Conservation (phyloP, 2,329 filamentous ascomycete species). For the Sporothrix brasiliensis region DNA sequence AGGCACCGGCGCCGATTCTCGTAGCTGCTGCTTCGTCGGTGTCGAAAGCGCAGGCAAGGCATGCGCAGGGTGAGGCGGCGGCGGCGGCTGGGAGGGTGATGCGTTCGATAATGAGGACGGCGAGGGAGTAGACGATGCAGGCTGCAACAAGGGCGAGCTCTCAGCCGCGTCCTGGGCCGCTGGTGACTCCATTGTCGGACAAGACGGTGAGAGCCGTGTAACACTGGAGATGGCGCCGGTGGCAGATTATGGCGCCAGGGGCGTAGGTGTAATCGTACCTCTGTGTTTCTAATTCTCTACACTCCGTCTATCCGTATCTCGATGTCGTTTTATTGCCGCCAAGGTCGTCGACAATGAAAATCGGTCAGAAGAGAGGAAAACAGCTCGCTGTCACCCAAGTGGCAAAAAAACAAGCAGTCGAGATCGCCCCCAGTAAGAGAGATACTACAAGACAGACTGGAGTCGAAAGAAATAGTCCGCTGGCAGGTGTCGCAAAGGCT, state of each 20-base stretch:
- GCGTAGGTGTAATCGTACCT: not conserved
- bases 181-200: slow-evolving; percentile 30
- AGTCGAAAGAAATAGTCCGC: not conserved
- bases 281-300: not conserved
- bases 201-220: slow-evolving; percentile 1
- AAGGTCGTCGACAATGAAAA: not conserved
- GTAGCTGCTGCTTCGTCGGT: slow-evolving; percentile 13
- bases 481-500: slow-evolving; percentile 11
- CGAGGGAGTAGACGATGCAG: slow-evolving; percentile 33
- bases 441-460: not conserved
- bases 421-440: not conserved
- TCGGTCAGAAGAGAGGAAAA: slow-evolving; percentile 2
- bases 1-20: not conserved
- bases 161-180: slow-evolving; percentile 32
- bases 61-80: not conserved
- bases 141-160: slow-evolving; percentile 37
- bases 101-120: not conserved
- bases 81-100: not conserved
- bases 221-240: not conserved
- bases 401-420: slow-evolving; percentile 20
- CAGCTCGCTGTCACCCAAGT: slow-evolving; percentile 12
- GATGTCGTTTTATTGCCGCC: slow-evolving; percentile 1
- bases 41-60: slow-evolving; percentile 1
- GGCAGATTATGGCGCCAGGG: not conserved
- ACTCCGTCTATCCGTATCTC: not conserved